phyloP scores from a whole-genome alignment of 1,284 basidiomycete genomes.

The Xerocomus nothofagi region DNA sequence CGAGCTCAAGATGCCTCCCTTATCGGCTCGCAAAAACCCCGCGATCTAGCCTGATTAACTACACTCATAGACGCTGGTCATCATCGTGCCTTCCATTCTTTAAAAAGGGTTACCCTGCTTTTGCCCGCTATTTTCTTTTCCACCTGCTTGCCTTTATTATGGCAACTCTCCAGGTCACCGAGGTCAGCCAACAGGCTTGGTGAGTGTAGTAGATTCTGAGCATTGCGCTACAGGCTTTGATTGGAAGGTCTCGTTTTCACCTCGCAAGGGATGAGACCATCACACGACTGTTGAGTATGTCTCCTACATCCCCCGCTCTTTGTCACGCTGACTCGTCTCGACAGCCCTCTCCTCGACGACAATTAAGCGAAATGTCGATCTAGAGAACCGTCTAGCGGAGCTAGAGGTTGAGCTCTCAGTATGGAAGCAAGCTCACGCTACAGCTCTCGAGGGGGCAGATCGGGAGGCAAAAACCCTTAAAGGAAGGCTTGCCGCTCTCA shows the following conservation, averaged over 20 bases:
- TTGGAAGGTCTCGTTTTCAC: conserved; percentile 21
- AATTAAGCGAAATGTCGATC: conserved; percentile 58
- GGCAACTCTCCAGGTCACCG: conserved; percentile 55
- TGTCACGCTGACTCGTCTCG: conserved; percentile 12
- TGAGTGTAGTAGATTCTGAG: conserved; percentile 35
- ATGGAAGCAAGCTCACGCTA: conserved; percentile 68
- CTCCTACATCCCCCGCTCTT: conserved; percentile 4
- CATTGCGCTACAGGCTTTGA: conserved; percentile 21
- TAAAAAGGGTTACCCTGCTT: conserved; percentile 43
- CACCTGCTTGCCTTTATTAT: conserved; percentile 42
- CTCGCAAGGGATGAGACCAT: conserved; percentile 62
- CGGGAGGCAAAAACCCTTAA: conserved; percentile 62
- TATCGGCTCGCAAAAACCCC: conserved; percentile 38
- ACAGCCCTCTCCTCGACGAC: conserved; percentile 63
- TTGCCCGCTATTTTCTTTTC: conserved; percentile 36
- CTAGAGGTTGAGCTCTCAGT: conserved; percentile 67
- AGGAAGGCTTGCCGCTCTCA: conserved; percentile 58
- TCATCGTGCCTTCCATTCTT: conserved; percentile 41
- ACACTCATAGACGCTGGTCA: conserved; percentile 38
- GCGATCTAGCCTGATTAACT: conserved; percentile 45
- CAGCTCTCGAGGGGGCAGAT: conserved; percentile 56
- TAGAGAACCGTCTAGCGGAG: conserved; percentile 61
- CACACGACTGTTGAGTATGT: conserved; percentile 55
- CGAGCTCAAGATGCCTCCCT: conserved; percentile 30
- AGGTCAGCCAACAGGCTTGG: conserved; percentile 62